Base-by-base conservation (phyloP, 495 filamentous ascomycete genomes). In the Neurospora pannonica region DNA sequence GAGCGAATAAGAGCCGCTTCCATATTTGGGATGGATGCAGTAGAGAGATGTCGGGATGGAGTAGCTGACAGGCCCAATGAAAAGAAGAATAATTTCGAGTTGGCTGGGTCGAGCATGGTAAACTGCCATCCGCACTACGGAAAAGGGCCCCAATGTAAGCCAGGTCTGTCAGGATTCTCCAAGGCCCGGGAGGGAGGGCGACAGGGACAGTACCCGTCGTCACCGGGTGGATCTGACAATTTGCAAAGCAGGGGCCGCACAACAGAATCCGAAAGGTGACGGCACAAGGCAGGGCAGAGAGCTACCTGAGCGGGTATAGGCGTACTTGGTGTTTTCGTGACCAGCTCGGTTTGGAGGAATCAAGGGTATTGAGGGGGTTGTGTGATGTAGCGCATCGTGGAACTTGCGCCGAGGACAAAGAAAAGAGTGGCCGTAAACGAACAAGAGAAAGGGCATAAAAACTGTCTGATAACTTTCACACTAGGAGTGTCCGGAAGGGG, bases 21-120 rank as follows among this genome's bases (percentile, higher is more conserved):
- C 71, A 76, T 71, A 71, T 17, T 34, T 72, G 71, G 71, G 39
- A 21, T 42, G 70, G 76, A 40, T 72, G 70, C 72, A 72, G 74
- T 39, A 70, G 15, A 76, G 54, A 36, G 3, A 62, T 17, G 31
- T 34, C 54, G 7, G 70, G 76, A 7, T 74, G 72, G 74, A 74
- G 70, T 72, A 76, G 38, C 46, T 38, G 60, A n/a, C 17, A 37
- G 76, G 36, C 37, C 72, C 76, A 76, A 75, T 77, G 69, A 75
- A 73, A 70, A 62, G 19, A 48, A 48, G 15, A 67, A 67, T 2
- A 34, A 67, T 67, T 8, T 67, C 54, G 28, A 34, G 54, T 28
- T 17, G 28, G 54, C 28, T 34, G 5, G 48, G 11, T 67, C 24
- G 5, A 67, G 54, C 54, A 34, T 67, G 54, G 28, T 34, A 34